A percentile compares a stretch with the other conserved stretches of the same genome.
Conservation (phyloP, 225 moss, liverwort and hornwort genomes). For the Climacium dendroides region DNA sequence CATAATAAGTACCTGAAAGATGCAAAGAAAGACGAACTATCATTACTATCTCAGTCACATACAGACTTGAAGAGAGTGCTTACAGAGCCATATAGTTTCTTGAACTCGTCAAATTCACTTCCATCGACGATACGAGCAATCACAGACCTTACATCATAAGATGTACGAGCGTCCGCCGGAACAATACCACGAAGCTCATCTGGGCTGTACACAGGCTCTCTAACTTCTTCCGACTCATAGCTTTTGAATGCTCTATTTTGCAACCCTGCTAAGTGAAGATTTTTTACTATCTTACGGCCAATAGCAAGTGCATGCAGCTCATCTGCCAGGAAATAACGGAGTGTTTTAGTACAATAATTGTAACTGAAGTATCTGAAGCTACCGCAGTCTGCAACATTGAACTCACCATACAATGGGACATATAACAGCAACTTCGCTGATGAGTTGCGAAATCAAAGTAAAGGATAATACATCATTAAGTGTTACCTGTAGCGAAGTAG, state of each 20-base stretch:
- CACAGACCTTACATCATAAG: conserved; percentile 73
- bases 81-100: conserved; percentile 91
- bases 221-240: neutral
- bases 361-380: neutral
- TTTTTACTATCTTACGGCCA: conserved; percentile 73
- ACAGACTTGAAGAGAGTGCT: conserved; percentile 10
- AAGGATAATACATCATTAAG: neutral
- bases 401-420: neutral
- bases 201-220: conserved; percentile 54
- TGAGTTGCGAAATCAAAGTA: neutral
- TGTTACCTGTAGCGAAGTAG: conserved; percentile 73
- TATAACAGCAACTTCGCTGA: neutral
- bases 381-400: neutral
- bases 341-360: neutral
- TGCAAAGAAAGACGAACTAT: neutral
- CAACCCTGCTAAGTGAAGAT: conserved; percentile 83
- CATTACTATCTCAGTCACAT: neutral
- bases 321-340: conserved; percentile 34
- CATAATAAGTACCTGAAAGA: neutral
- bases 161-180: conserved; percentile 66
- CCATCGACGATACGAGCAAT: conserved; percentile 91
- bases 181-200: conserved; percentile 79
- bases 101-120: conserved; percentile 98
- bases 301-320: conserved; percentile 90
- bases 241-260: conserved; percentile 10